Evolutionary conservation across 306 rosid species (phyloP), one percentile per base, ranked within the genome.

Genomic region (Cicer judaicum): DNA sequence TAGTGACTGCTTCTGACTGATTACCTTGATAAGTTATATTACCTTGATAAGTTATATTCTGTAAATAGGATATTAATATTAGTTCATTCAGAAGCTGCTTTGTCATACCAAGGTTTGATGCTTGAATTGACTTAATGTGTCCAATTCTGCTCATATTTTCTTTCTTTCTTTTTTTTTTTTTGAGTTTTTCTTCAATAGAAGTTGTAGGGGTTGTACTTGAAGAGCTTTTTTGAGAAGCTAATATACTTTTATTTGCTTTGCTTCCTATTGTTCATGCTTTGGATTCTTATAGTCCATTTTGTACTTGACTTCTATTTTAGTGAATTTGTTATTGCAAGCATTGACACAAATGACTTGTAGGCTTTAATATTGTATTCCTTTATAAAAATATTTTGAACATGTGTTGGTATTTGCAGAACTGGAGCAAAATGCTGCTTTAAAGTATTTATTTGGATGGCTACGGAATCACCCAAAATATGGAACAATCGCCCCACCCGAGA

Each of bases 401-500:
- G 49, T 59, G 18, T 61, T 80, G 59, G 43, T 72, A 65, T 73
- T 68, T 84, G 89, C 96, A 94, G 99, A 94, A 84, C 69, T 94
- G 84, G 99, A 94, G 86, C 99, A 92, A 82, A 54, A 85, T 2
- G 88, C 93, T 67, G 99, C 99, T 65, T 78, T 94, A 71, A 94
- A 84, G 79, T 94, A 92, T 80, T 86, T 94, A 60, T 86, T 82
- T 81, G 98, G 98, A 73, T 94, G 98, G 97, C 70, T 94, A 76
- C 89, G 87, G 9, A 77, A 94, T 84, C 99, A 94, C 82, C 87
- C 91, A 38, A 90, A 86, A 82, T 90, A 92, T 68, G 97, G 99
- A 75, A 79, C 86, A 11, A 92, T 94, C 76, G 90, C 93, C 71
- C 78, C 78, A 0, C 98, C 95, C 10, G 96, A 89, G 84, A 70